Percentiles rank a stretch among this genome's conserved stretches.
Evolutionary conservation across 1,139 yeast species (phyloP).

Genomic region (Suhomyces taliae): DNA sequence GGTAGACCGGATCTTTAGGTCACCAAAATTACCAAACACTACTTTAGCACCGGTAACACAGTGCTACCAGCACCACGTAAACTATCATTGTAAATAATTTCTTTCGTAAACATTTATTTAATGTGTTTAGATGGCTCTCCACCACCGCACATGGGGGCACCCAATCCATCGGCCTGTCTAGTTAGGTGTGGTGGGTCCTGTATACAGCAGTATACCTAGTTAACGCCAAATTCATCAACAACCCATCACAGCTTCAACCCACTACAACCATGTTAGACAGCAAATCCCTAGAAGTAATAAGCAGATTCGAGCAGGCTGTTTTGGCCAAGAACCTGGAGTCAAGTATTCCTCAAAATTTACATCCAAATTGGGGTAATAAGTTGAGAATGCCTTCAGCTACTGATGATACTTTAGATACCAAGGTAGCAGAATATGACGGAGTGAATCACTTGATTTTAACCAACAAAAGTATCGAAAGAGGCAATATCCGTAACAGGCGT

Average conservation of each 20-base stretch:
- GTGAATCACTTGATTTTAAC: slow-evolving; percentile 40
- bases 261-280: slow-evolving; percentile 37
- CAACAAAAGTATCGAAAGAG: slow-evolving; percentile 34
- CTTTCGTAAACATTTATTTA: too few species aligned
- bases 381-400: slow-evolving; percentile 21
- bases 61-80: too few species aligned
- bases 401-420: slow-evolving; percentile 28
- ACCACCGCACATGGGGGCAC: too few species aligned
- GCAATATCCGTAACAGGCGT: slow-evolving; percentile 32
- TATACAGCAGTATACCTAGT: neutral
- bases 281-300: slow-evolving; percentile 40
- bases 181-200: slow-evolving; percentile 4
- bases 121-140: too few species aligned
- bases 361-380: slow-evolving; percentile 40
- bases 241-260: neutral
- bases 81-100: too few species aligned
- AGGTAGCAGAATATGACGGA: slow-evolving; percentile 46
- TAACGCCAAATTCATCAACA: neutral
- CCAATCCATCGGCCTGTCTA: too few species aligned
- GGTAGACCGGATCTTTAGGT: too few species aligned
- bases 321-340: slow-evolving; percentile 17
- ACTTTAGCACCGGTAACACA: too few species aligned
- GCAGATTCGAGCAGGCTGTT: slow-evolving; percentile 42
- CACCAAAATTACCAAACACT: too few species aligned
- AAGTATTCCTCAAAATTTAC: slow-evolving; percentile 13